Evolutionary conservation across 176 grass and related monocot genomes (phyloP).

Genomic region (Avena atlantica): DNA sequence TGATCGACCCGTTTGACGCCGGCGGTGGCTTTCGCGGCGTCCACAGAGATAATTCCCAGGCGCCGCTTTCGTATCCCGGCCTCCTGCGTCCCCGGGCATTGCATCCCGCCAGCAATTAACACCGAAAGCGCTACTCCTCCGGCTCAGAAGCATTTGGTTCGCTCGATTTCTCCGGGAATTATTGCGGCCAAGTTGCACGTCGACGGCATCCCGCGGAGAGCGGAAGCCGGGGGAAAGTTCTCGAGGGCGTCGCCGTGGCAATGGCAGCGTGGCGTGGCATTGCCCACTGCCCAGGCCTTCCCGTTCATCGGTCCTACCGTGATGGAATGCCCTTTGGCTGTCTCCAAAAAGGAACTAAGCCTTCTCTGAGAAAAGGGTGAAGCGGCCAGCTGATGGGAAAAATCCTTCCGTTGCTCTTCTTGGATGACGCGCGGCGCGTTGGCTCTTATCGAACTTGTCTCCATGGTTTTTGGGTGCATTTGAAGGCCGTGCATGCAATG

Average conservation of each 20-base stretch:
- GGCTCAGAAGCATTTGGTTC: neutral
- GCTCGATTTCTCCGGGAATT: neutral
- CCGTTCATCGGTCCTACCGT: neutral
- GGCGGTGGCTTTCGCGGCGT: neutral
- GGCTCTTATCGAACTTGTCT: neutral
- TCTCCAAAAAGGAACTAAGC: neutral
- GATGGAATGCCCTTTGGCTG: neutral
- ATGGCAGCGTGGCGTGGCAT: neutral
- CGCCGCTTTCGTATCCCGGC: neutral
- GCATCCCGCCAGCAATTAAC: neutral
- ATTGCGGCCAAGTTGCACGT: neutral
- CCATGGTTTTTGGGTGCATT: neutral
- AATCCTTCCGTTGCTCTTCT: neutral
- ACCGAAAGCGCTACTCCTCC: neutral
- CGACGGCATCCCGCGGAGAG: constrained; percentile 18
- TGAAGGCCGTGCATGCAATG: neutral
- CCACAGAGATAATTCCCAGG: neutral
- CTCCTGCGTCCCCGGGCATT: constrained; percentile 7
- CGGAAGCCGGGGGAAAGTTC: neutral
- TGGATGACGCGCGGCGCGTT: neutral
- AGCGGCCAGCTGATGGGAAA: neutral
- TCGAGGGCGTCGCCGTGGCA: neutral
- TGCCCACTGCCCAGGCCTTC: neutral
- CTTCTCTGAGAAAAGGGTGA: neutral
- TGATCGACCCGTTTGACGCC: neutral